These are phyloP conservation scores for Plantago rigida DNA, from an alignment of 305 asterid genomes.

Conservation along the genomic window DNA sequence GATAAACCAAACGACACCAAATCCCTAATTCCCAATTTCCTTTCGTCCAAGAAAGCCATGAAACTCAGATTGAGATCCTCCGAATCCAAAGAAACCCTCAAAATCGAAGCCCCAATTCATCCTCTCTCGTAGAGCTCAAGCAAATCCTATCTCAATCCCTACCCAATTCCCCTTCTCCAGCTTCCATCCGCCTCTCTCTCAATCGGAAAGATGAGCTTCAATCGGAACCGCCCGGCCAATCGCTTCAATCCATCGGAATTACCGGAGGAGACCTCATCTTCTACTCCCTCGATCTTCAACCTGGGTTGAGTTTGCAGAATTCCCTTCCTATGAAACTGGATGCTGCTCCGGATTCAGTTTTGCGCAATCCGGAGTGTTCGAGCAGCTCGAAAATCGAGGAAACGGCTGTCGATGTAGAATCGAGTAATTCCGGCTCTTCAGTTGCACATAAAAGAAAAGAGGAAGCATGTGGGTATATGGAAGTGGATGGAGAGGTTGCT, in stretches of 20 bases:
- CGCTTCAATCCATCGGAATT: slow-evolving; percentile 57
- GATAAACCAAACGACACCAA: no score
- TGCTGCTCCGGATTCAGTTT: no score
- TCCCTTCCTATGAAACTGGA: slow-evolving; percentile 1
- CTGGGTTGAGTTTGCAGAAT: background rate
- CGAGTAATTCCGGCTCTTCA: slow-evolving; percentile 11
- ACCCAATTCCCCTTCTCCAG: slow-evolving; percentile 33
- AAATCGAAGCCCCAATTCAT: slow-evolving; percentile 46
- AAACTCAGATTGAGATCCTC: slow-evolving; percentile 58
- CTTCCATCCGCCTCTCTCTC: slow-evolving; percentile 59
- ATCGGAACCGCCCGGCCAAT: slow-evolving; percentile 37
- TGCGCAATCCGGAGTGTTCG: no score
- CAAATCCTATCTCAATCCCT: slow-evolving; percentile 39
- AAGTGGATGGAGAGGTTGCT: slow-evolving; percentile 28
- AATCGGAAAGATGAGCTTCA: slow-evolving; percentile 60
- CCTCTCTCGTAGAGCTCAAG: slow-evolving; percentile 48
- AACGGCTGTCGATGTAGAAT: background rate
- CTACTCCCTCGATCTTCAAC: slow-evolving; percentile 31
- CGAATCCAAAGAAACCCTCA: slow-evolving; percentile 61
- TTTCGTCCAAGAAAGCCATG: slow-evolving; percentile 33
- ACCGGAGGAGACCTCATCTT: slow-evolving; percentile 64
- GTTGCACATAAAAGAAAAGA: background rate
- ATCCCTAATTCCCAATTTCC: background rate
- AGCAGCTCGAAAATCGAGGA: slow-evolving; percentile 5
- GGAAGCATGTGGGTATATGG: slow-evolving; percentile 17